phyloP scores from a whole-genome alignment of 2,329 filamentous ascomycete genomes.

The Blastomyces percursus region DNA sequence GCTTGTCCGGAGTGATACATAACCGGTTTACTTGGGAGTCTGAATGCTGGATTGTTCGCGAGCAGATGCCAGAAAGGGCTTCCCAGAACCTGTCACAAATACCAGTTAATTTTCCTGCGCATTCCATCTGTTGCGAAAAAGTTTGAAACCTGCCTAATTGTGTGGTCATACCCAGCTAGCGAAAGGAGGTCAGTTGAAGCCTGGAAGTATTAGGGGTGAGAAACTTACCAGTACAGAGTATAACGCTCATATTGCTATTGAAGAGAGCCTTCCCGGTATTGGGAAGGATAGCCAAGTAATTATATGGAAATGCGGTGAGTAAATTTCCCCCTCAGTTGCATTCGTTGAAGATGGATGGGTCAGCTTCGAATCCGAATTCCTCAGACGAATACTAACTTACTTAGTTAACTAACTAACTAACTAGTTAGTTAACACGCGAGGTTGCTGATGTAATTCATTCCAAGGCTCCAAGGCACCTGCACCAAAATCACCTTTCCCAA shows the following conservation, averaged over 20 bases:
- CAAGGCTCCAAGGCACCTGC: neutral
- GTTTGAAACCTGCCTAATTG: slow-evolving; percentile 49
- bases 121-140: neutral
- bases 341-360: neutral
- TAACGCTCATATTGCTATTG: slow-evolving; percentile 48
- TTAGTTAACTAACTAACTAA: no score
- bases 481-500: neutral
- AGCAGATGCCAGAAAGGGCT: slow-evolving; percentile 93
- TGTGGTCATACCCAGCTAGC: slow-evolving; percentile 62
- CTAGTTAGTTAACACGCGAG: neutral
- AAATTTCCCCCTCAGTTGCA: neutral
- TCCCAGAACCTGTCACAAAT: slow-evolving; percentile 72
- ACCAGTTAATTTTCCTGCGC: slow-evolving; percentile 4
- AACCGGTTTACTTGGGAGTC: slow-evolving; percentile 98
- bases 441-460: neutral
- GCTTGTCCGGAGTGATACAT: slow-evolving; percentile 96
- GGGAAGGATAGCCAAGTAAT: neutral
- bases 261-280: neutral
- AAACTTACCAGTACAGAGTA: slow-evolving; percentile 52
- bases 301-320: neutral
- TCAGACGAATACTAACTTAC: no score
- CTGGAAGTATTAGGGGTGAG: slow-evolving; percentile 9
- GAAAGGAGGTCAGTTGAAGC: slow-evolving; percentile 10
- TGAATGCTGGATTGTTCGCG: slow-evolving; percentile 91
- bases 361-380: no score